Percentiles rank a stretch among this genome's conserved stretches.
Evolutionary conservation across 768 basidiomycete genomes (phyloP).

Genomic region (Russula sp.): DNA sequence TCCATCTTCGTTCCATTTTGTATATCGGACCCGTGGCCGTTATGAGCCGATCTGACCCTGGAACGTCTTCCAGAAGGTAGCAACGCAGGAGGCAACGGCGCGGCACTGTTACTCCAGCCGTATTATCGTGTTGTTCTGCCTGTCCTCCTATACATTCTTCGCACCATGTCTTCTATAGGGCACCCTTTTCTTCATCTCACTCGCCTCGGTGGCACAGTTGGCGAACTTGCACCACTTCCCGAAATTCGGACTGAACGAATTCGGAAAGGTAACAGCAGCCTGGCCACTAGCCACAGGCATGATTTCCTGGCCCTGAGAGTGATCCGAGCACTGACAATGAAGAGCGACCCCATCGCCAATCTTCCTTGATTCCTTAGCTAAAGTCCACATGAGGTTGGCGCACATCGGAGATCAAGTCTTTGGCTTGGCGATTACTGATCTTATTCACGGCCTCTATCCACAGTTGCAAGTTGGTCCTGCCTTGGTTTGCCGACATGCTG

Average conservation of each 20-base stretch:
- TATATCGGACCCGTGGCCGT: neutral
- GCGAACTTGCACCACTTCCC: neutral
- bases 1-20: neutral
- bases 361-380: neutral
- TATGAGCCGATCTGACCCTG: too few relatives aligned
- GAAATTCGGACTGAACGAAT: neutral
- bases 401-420: slow-evolving; percentile 8
- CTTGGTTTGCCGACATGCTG: neutral
- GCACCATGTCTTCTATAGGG: neutral
- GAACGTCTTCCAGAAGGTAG: neutral
- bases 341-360: neutral
- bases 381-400: neutral
- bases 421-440: slow-evolving; percentile 4
- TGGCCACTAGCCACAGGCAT: neutral
- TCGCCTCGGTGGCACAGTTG: too few relatives aligned
- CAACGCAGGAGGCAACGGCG: neutral
- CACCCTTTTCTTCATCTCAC: neutral
- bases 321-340: slow-evolving; percentile 6
- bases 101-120: neutral
- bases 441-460: slow-evolving; percentile 3
- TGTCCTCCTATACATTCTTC: neutral
- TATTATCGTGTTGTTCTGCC: neutral
- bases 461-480: neutral
- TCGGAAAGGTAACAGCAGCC: neutral
- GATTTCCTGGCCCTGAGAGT: neutral